Evolutionary conservation across 2,329 filamentous ascomycete genomes (phyloP).

Genomic region (Pestalotiopsis sp.): DNA sequence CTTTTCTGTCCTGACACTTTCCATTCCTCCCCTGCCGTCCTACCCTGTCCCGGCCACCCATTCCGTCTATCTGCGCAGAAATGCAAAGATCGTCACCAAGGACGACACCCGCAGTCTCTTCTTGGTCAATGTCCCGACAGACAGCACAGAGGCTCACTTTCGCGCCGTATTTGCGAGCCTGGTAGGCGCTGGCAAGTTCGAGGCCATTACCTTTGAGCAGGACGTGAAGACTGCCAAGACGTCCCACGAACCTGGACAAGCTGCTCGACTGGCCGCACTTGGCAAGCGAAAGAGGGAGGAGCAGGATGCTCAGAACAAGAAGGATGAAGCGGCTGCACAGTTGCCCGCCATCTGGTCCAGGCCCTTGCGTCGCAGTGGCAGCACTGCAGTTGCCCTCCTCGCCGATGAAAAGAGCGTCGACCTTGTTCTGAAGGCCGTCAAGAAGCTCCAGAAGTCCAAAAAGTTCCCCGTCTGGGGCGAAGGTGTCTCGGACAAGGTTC

Average conservation of each 20-base stretch:
- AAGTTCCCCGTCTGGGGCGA: slow-evolving; percentile 70
- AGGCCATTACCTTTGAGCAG: slow-evolving; percentile 74
- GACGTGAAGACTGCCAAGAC: slow-evolving; percentile 44
- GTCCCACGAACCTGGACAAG: slow-evolving; percentile 47
- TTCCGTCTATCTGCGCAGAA: slow-evolving; percentile 83
- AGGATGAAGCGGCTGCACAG: slow-evolving; percentile 58
- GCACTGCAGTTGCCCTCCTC: slow-evolving; percentile 79
- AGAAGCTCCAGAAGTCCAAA: slow-evolving; percentile 61
- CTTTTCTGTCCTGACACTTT: slow-evolving; percentile 71
- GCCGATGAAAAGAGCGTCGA: slow-evolving; percentile 82
- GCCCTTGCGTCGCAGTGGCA: slow-evolving; percentile 70
- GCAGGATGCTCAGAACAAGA: slow-evolving; percentile 40
- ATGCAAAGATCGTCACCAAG: slow-evolving; percentile 73
- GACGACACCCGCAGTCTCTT: slow-evolving; percentile 82
- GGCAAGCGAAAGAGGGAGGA: slow-evolving; percentile 54
- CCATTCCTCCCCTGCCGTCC: slow-evolving; percentile 63
- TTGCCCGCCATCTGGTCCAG: slow-evolving; percentile 77
- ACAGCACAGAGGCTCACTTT: slow-evolving; percentile 78
- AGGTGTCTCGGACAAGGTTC: slow-evolving; percentile 57
- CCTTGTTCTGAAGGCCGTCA: slow-evolving; percentile 73
- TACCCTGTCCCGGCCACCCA: slow-evolving; percentile 68
- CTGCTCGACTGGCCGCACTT: slow-evolving; percentile 38
- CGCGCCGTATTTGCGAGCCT: slow-evolving; percentile 74
- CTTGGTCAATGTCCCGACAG: slow-evolving; percentile 84
- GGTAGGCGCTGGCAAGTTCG: slow-evolving; percentile 77